A percentile compares a stretch with the other conserved stretches of the same genome.
phyloP scores from a whole-genome alignment of 2,329 filamentous ascomycete genomes.

The Myriosclerotinia curreyana region DNA sequence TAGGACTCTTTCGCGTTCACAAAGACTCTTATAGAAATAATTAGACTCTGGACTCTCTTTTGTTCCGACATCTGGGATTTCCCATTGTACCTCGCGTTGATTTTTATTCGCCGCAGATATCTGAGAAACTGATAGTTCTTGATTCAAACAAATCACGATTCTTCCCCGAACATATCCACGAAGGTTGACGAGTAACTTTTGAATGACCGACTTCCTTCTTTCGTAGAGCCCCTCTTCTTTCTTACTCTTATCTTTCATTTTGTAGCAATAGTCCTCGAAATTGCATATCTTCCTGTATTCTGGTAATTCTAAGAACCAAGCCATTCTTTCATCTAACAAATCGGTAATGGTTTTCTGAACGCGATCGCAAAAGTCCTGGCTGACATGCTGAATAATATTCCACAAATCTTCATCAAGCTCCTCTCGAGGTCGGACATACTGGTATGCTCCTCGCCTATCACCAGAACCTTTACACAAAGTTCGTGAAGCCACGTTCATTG shows the following conservation, averaged over 20 bases:
- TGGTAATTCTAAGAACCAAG: constrained; percentile 41
- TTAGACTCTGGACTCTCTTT: neutral
- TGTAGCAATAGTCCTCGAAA: constrained; percentile 25
- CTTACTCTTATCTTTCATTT: constrained; percentile 4
- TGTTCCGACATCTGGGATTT: neutral
- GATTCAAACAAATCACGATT: constrained; percentile 11
- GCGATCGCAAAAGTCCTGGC: constrained; percentile 50
- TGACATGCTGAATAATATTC: constrained; percentile 58
- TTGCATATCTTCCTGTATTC: constrained; percentile 38
- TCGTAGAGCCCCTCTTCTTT: constrained; percentile 7
- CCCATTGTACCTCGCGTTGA: constrained; percentile 11
- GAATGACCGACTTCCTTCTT: constrained; percentile 13
- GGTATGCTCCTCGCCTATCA: constrained; percentile 27
- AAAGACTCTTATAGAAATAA: neutral
- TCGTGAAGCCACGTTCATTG: constrained; percentile 41
- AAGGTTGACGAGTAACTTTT: constrained; percentile 6
- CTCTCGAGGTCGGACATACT: constrained; percentile 49
- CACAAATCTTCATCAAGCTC: constrained; percentile 52
- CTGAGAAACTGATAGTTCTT: neutral
- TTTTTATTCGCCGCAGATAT: neutral
- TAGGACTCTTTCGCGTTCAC: constrained; percentile 7
- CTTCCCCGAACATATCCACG: constrained; percentile 21
- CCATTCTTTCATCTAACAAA: constrained; percentile 40
- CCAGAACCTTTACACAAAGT: neutral
- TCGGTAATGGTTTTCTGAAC: constrained; percentile 41